Conservation (phyloP, 257 asterid species). For the Craterostigma plantagineum region DNA sequence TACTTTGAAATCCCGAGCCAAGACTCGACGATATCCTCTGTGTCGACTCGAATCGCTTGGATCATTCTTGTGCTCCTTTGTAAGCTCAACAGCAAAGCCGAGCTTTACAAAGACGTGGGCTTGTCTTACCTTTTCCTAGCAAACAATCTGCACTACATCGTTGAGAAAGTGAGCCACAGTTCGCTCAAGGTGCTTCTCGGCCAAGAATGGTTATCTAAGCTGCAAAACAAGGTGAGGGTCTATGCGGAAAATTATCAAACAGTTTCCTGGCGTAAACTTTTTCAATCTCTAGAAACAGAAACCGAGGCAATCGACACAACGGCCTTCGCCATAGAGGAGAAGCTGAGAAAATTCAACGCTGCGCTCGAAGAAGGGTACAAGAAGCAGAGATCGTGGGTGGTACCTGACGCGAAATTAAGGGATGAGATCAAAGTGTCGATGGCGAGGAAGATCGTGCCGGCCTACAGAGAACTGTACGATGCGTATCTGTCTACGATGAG, state of each 20-base stretch:
- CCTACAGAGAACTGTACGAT: constrained; percentile 35
- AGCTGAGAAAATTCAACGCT: constrained; percentile 26
- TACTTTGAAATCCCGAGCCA: constrained; percentile 21
- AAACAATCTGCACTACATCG: constrained; percentile 38
- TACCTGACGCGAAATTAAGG: constrained; percentile 33
- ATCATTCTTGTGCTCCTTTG: constrained; percentile 51
- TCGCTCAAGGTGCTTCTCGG: constrained; percentile 33
- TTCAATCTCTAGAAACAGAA: constrained; percentile 12
- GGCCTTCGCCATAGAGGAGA: constrained; percentile 15
- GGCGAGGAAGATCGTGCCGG: constrained; percentile 31
- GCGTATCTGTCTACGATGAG: constrained; percentile 19
- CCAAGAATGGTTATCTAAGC: constrained; percentile 32
- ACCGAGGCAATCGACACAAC: constrained; percentile 22
- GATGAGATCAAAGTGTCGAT: constrained; percentile 49
- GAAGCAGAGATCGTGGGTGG: constrained; percentile 40
- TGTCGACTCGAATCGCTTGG: constrained; percentile 40
- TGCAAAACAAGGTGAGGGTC: constrained; percentile 36
- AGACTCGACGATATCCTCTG: constrained; percentile 17
- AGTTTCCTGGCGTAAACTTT: constrained; percentile 35
- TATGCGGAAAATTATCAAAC: constrained; percentile 37
- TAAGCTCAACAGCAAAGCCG: constrained; percentile 54
- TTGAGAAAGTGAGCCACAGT: constrained; percentile 20
- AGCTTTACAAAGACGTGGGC: constrained; percentile 31
- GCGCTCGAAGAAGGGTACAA: constrained; percentile 33
- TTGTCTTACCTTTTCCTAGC: constrained; percentile 55